Evolutionary conservation across 2,329 filamentous ascomycete genomes (phyloP).

Genomic region (Diaporthe eres): DNA sequence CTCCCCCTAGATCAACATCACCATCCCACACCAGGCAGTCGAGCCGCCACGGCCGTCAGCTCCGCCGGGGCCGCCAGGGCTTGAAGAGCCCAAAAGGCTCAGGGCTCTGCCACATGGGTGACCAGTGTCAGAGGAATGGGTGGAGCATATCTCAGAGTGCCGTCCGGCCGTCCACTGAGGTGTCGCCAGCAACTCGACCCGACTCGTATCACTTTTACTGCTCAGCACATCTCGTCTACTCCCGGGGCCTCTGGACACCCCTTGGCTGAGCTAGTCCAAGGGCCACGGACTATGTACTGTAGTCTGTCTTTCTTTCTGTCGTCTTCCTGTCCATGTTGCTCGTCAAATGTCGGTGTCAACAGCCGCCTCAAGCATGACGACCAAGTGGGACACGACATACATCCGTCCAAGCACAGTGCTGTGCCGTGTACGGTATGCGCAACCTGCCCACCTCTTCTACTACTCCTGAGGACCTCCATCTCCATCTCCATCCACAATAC

Average conservation of each 20-base stretch:
- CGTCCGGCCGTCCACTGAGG: slow-evolving; percentile 10
- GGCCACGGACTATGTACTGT: not conserved
- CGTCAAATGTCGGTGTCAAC: slow-evolving; percentile 35
- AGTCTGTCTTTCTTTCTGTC: not conserved
- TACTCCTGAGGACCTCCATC: not conserved
- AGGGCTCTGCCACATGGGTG: slow-evolving; percentile 9
- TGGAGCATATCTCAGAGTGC: slow-evolving; percentile 7
- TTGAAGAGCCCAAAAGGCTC: not conserved
- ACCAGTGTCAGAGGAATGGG: not conserved
- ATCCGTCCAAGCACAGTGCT: slow-evolving; percentile 25
- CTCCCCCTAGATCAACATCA: slow-evolving; percentile 16
- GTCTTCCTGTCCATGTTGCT: not conserved
- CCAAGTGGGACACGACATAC: slow-evolving; percentile 18
- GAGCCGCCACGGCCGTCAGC: slow-evolving; percentile 13
- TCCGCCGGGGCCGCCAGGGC: not conserved
- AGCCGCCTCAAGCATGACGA: slow-evolving; percentile 20
- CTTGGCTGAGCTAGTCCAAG: not conserved
- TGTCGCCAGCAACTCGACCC: slow-evolving; percentile 22
- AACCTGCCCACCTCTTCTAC: slow-evolving; percentile 8
- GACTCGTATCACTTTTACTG: slow-evolving; percentile 1
- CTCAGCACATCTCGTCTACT: slow-evolving; percentile 3
- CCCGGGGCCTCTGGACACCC: not conserved
- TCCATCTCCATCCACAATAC: not conserved
- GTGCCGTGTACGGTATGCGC: slow-evolving; percentile 11
- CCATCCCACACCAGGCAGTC: slow-evolving; percentile 15